Base-by-base conservation (phyloP, 768 basidiomycete species). In the Termitomyces sp. region DNA sequence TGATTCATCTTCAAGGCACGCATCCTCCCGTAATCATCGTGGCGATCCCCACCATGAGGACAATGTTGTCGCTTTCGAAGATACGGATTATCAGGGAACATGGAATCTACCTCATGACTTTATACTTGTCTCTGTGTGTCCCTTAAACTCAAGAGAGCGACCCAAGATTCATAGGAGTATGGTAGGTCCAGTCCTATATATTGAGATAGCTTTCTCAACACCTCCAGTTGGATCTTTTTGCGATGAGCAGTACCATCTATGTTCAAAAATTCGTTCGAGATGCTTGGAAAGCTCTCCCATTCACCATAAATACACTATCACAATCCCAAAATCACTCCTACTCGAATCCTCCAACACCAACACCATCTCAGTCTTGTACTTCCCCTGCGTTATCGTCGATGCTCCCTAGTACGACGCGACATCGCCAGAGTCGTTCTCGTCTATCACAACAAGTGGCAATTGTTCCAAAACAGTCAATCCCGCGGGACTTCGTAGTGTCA, bases 121-220 rank as follows among this genome's bases (percentile, higher is more conserved):
- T 65, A 74, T 92, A 36, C 70, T 86, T 58, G 78, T 93, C 0
- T 92, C 86, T 63, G 82, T 94, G 11, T 90, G 88, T 68, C 79
- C 83, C 10, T 72, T 77, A 60, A 83, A 89, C 68, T 70, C 81
- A 1, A 74, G 72, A 47, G 88, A 91, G 67, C 74, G 86, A 56
- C 90, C 92, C 0, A 68, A 74, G 0, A 80, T 93, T 52, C 77
- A 87, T 65, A 81, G 82, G 59, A 78, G 74, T 62, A 70, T 92
- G 68, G 90, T 91, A 68, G 61, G 86, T 67, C 60, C 28, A 54
- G 26, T 24, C 57, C n/a, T 38, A 24, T 33, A n/a, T 28, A 46
- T 28, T 2, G 3, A 2, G 40, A 41, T 57, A 55, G 49, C 33
- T 38, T 54, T 51, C 26, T 55, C 36, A 24, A 44, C 32, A 52